Conservation (phyloP, 208 protist genomes). For the Wallacemonas sp. region DNA sequence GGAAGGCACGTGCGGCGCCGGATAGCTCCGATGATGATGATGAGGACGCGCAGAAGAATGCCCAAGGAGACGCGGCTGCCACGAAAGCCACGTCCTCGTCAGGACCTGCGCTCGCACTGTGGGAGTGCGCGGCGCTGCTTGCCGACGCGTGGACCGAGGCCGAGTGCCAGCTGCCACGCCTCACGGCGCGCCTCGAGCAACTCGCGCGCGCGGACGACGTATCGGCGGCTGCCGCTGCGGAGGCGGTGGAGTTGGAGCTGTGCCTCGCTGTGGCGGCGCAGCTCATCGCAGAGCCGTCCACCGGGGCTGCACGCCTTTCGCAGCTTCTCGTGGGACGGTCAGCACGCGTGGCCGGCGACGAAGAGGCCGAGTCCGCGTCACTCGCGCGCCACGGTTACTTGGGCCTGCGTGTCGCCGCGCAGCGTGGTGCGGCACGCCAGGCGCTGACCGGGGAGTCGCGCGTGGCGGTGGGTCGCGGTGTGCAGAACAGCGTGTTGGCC, state of each 20-base stretch:
- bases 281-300: conserved; percentile 16
- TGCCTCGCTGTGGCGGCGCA: conserved; percentile 22
- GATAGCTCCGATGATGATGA: conserved; percentile 14
- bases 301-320: conserved; percentile 10
- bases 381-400: conserved; percentile 27
- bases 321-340: conserved; percentile 41
- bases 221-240: conserved; percentile 5
- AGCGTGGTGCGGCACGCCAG: conserved; percentile 20
- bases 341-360: not conserved
- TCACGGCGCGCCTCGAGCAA: not conserved
- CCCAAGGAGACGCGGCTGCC: not conserved
- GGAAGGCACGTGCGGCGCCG: not conserved
- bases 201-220: conserved; percentile 1
- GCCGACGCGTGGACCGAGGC: conserved; percentile 9
- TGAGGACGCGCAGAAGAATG: not conserved
- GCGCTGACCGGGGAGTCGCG: conserved; percentile 1
- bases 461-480: conserved; percentile 41
- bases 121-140: not conserved
- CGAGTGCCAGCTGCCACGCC: conserved; percentile 4
- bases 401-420: conserved; percentile 24
- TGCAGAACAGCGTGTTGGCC: conserved; percentile 27
- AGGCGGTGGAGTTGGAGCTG: conserved; percentile 20
- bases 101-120: not conserved
- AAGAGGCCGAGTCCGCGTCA: not conserved
- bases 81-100: not conserved